phyloP scores from a whole-genome alignment of 2,329 filamentous ascomycete genomes.

The Trichophaea hybrida region DNA sequence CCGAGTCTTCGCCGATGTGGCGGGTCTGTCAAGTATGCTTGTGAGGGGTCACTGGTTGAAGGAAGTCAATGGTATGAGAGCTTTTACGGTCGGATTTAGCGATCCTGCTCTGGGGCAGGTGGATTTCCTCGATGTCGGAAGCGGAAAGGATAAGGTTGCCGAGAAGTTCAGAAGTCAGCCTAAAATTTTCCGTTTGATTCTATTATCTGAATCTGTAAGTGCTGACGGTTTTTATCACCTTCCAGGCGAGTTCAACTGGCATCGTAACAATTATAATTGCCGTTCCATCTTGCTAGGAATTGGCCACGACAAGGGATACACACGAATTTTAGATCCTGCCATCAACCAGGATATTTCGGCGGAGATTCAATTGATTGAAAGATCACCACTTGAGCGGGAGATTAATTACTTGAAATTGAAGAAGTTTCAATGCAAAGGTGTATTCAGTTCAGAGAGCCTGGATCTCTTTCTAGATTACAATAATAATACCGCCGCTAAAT shows the following conservation, averaged over 20 bases:
- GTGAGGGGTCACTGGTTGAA: slow-evolving; percentile 37
- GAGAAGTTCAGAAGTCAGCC: slow-evolving; percentile 46
- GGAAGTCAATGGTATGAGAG: slow-evolving; percentile 36
- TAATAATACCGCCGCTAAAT: not conserved
- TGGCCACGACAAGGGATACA: slow-evolving; percentile 47
- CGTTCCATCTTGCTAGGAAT: slow-evolving; percentile 47
- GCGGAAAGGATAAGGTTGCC: slow-evolving; percentile 44
- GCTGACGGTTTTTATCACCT: no score
- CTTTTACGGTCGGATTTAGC: slow-evolving; percentile 47
- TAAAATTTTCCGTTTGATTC: no score
- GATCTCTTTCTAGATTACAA: not conserved
- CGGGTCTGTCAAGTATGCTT: slow-evolving; percentile 39
- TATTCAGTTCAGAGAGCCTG: slow-evolving; percentile 19
- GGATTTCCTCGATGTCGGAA: slow-evolving; percentile 50
- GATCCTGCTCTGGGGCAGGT: slow-evolving; percentile 42
- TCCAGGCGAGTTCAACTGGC: slow-evolving; percentile 26
- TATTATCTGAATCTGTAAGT: no score
- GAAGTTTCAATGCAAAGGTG: slow-evolving; percentile 4
- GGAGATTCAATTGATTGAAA: slow-evolving; percentile 18
- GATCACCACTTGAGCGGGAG: slow-evolving; percentile 20
- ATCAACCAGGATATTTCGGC: slow-evolving; percentile 30
- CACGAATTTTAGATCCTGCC: slow-evolving; percentile 44
- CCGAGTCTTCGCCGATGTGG: slow-evolving; percentile 40
- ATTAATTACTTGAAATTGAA: slow-evolving; percentile 11
- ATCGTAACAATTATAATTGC: slow-evolving; percentile 47